These are phyloP conservation scores for Sporobolomyces pararoseus DNA, from an alignment of 768 basidiomycete genomes.

Conservation along the genomic window DNA sequence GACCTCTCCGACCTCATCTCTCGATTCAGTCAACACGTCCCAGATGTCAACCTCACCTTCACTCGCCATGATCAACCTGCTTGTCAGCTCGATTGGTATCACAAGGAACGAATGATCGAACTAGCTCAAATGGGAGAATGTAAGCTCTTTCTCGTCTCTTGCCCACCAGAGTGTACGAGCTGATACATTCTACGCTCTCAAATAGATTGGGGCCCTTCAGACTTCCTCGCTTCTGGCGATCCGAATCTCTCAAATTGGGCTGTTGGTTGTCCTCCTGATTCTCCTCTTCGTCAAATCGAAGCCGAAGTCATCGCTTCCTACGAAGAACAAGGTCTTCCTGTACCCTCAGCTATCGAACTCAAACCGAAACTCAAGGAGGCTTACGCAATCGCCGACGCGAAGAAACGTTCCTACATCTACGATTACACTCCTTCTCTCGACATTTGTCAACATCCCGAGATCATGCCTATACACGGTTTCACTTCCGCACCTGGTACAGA, in stretches of 20 bases:
- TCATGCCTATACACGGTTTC: conserved; percentile 49
- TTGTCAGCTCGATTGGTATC: conserved; percentile 41
- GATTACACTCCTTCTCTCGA: conserved; percentile 48
- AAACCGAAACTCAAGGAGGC: conserved; percentile 13
- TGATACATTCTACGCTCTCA: too few species aligned
- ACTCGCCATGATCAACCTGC: conserved; percentile 46
- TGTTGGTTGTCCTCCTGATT: conserved; percentile 44
- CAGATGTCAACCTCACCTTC: conserved; percentile 45
- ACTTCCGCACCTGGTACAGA: conserved; percentile 44
- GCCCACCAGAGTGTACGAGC: too few species aligned
- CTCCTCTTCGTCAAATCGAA: conserved; percentile 43
- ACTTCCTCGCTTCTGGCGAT: conserved; percentile 34
- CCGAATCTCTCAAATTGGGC: conserved; percentile 45
- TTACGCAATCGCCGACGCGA: conserved; percentile 22
- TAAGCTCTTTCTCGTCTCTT: conserved; percentile 12
- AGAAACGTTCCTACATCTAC: conserved; percentile 48
- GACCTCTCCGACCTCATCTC: conserved; percentile 43
- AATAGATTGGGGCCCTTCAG: conserved; percentile 44
- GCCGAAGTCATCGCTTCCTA: conserved; percentile 12
- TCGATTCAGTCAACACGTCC: conserved; percentile 38
- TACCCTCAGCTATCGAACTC: conserved; percentile 23
- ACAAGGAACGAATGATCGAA: conserved; percentile 44
- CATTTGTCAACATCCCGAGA: conserved; percentile 50
- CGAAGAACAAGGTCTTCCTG: conserved; percentile 7
- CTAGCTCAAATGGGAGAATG: conserved; percentile 44